Conservation (phyloP, 495 filamentous ascomycete species). For the Tuber calosporum region DNA sequence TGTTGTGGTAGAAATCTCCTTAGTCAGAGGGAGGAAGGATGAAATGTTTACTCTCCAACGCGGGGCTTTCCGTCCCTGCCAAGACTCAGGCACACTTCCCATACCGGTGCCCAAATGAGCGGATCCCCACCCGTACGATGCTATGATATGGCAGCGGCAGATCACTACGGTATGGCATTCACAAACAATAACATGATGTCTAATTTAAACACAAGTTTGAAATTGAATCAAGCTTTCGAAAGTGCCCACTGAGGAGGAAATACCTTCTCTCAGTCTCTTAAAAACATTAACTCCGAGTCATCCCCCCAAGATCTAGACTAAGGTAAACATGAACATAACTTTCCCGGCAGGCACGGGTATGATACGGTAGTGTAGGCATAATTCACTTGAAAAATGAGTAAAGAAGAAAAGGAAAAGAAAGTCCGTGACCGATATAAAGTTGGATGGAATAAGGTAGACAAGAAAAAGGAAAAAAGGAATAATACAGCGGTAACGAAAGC, state of each 20-base stretch:
- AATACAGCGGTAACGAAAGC: too few species aligned
- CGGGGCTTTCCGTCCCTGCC: not conserved
- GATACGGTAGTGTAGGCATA: not conserved
- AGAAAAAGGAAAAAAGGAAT: not conserved
- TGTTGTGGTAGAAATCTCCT: not conserved
- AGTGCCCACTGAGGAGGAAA: not conserved
- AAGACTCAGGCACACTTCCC: not conserved
- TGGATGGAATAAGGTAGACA: not conserved
- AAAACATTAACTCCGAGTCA: not conserved
- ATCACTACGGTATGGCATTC: not conserved
- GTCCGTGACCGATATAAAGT: not conserved
- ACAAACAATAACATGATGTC: not conserved
- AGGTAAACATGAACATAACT: not conserved
- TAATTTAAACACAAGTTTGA: not conserved
- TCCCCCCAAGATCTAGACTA: not conserved
- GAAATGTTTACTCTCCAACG: too few species aligned
- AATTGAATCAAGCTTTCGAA: not conserved
- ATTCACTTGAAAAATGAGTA: too few species aligned
- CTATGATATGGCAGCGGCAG: too few species aligned
- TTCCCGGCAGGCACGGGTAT: not conserved
- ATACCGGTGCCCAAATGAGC: too few species aligned
- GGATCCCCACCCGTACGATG: too few species aligned
- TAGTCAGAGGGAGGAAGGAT: not conserved
- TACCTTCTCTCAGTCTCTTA: not conserved
- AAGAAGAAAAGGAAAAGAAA: not conserved